These are phyloP conservation scores for Tubosaeta sp. DNA, from an alignment of 768 basidiomycete species.

Conservation along the genomic window DNA sequence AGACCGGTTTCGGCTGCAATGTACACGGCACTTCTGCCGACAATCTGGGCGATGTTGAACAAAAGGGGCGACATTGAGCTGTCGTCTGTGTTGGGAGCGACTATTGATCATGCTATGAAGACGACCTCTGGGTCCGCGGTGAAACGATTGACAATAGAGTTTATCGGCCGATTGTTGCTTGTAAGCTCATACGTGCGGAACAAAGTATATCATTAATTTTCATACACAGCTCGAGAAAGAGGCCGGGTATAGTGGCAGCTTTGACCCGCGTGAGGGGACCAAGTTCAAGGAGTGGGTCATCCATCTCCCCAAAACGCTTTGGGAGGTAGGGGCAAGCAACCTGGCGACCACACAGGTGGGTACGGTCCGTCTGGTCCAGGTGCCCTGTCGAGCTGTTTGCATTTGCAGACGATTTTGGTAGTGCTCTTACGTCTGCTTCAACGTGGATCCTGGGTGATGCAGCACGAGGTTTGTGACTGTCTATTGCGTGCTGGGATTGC, in stretches of 20 bases:
- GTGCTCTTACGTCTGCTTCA: slow-evolving; percentile 62
- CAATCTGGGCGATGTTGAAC: slow-evolving; percentile 72
- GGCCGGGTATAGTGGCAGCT: slow-evolving; percentile 46
- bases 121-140: slow-evolving; percentile 55
- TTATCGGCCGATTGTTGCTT: slow-evolving; percentile 65
- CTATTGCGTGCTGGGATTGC: not conserved
- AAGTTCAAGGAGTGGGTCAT: slow-evolving; percentile 62
- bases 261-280: slow-evolving; percentile 33
- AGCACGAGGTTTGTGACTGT: slow-evolving; percentile 39
- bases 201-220: slow-evolving; percentile 1
- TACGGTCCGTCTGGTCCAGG: not conserved
- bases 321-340: slow-evolving; percentile 73
- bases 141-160: slow-evolving; percentile 69
- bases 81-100: slow-evolving; percentile 42
- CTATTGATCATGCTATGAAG: slow-evolving; percentile 62
- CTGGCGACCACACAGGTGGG: slow-evolving; percentile 57
- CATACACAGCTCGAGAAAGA: slow-evolving; percentile 55
- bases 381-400: slow-evolving; percentile 4
- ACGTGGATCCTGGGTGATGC: slow-evolving; percentile 44
- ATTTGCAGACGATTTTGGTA: slow-evolving; percentile 48
- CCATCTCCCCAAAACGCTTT: slow-evolving; percentile 75
- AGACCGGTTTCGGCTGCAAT: slow-evolving; percentile 49
- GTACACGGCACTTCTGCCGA: slow-evolving; percentile 70
- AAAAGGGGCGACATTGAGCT: slow-evolving; percentile 29
- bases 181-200: slow-evolving; percentile 37